Conservation (phyloP, 805 yeast species). For the Yamadazyma paraphyllophila region DNA sequence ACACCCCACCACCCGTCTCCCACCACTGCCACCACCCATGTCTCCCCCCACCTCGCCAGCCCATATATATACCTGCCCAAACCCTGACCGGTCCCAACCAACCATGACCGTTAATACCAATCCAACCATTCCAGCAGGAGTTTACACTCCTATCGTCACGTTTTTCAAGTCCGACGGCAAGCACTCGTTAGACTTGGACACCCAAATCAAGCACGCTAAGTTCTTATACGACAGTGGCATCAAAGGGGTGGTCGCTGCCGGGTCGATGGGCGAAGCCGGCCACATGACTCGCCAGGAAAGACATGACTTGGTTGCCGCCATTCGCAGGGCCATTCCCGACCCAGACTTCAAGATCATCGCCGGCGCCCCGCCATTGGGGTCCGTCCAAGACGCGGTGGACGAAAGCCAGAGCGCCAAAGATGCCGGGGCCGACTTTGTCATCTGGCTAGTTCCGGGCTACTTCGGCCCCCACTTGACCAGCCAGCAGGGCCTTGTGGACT, state of each 20-base stretch:
- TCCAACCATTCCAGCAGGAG: conserved; percentile 20
- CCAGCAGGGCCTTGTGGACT: conserved; percentile 32
- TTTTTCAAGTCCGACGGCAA: conserved; percentile 25
- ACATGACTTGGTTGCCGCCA: conserved; percentile 21
- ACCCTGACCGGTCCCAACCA: not conserved
- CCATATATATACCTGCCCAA: not conserved
- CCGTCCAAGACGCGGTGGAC: conserved; percentile 24
- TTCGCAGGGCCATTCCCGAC: conserved; percentile 31
- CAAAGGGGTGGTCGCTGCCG: conserved; percentile 35
- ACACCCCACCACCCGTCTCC: not conserved
- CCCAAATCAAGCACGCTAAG: conserved; percentile 31
- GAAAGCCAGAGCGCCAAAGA: conserved; percentile 22
- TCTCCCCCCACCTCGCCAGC: not conserved
- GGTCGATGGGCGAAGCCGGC: conserved; percentile 41
- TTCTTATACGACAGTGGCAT: conserved; percentile 27
- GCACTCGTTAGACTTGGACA: conserved; percentile 26
- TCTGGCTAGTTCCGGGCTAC: conserved; percentile 34
- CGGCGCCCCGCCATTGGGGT: conserved; percentile 28
- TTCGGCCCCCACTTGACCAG: conserved; percentile 30
- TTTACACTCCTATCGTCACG: conserved; percentile 32
- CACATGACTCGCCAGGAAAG: conserved; percentile 33
- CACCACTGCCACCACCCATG: too few species aligned
- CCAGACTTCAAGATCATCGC: conserved; percentile 29
- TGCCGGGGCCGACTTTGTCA: conserved; percentile 35
- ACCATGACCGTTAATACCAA: conserved; percentile 11